Conservation (phyloP, 768 basidiomycete genomes). For the Kwoniella newhampshirensis region DNA sequence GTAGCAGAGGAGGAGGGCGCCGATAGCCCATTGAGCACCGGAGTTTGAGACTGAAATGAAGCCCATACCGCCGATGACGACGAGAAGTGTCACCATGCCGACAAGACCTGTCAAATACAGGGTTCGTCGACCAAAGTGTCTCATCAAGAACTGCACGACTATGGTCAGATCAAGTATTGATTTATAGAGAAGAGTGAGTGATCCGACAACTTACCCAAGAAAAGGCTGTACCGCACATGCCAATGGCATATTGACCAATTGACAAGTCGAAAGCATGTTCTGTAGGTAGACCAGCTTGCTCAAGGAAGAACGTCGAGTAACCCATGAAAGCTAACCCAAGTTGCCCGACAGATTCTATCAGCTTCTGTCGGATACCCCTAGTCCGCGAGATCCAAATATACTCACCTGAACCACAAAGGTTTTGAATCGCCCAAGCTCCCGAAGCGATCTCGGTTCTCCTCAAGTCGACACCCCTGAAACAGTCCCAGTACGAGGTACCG, state of each 20-base stretch:
- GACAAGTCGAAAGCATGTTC: slow-evolving; percentile 32
- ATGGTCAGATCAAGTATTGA: neutral
- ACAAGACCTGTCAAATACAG: slow-evolving; percentile 54
- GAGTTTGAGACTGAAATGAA: slow-evolving; percentile 24
- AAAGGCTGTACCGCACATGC: slow-evolving; percentile 30
- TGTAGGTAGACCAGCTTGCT: slow-evolving; percentile 39
- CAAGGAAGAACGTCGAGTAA: slow-evolving; percentile 43
- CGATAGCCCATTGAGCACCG: slow-evolving; percentile 46
- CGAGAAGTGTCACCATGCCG: slow-evolving; percentile 41
- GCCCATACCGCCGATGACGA: slow-evolving; percentile 52
- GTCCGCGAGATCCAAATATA: no score
- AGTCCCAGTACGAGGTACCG: slow-evolving; percentile 53
- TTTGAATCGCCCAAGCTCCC: slow-evolving; percentile 47
- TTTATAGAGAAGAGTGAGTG: neutral
- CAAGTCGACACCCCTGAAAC: slow-evolving; percentile 53
- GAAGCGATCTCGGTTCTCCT: slow-evolving; percentile 58
- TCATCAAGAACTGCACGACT: slow-evolving; percentile 30
- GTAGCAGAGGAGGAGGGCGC: slow-evolving; percentile 50
- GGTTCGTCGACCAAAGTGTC: slow-evolving; percentile 49
- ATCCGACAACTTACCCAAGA: slow-evolving; percentile 38
- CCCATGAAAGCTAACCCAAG: slow-evolving; percentile 24
- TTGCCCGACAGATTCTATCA: neutral
- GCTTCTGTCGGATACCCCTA: slow-evolving; percentile 13
- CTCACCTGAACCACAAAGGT: slow-evolving; percentile 37
- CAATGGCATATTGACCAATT: slow-evolving; percentile 42